Evolutionary conservation across 1,139 yeast genomes (phyloP).

Genomic region (Yamadazyma diddensiae): DNA sequence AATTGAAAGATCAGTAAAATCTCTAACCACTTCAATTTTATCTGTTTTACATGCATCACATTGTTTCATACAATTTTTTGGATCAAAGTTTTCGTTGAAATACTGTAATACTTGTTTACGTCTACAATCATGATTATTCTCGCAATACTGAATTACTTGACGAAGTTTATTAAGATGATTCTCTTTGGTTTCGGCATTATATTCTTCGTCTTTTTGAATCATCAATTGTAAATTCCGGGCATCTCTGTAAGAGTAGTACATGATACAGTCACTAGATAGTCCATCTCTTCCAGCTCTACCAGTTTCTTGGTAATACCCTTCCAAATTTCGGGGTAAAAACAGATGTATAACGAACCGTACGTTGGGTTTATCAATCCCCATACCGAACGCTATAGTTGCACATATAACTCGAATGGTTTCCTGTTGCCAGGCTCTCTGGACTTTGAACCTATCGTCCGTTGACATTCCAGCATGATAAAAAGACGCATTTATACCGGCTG

Average conservation of each 20-base stretch:
- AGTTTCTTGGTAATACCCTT: constrained; percentile 96
- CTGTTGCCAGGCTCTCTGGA: constrained; percentile 82
- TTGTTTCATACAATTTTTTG: constrained; percentile 59
- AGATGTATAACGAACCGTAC: constrained; percentile 89
- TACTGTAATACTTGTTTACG: constrained; percentile 85
- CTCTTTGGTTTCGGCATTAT: constrained; percentile 64
- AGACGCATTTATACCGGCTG: constrained; percentile 63
- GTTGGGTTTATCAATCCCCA: constrained; percentile 98
- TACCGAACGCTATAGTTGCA: constrained; percentile 97
- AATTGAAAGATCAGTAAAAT: constrained; percentile 67
- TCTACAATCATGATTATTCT: constrained; percentile 86
- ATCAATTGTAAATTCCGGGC: constrained; percentile 69
- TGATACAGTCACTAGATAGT: constrained; percentile 68
- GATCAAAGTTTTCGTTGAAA: constrained; percentile 79
- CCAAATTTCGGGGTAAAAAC: constrained; percentile 86
- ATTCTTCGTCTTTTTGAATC: constrained; percentile 73
- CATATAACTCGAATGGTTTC: constrained; percentile 74
- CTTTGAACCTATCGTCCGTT: constrained; percentile 64
- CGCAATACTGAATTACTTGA: constrained; percentile 90
- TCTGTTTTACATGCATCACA: constrained; percentile 82
- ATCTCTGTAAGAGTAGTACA: constrained; percentile 79
- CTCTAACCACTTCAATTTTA: constrained; percentile 47
- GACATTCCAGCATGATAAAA: constrained; percentile 94
- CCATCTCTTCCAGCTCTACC: constrained; percentile 99
- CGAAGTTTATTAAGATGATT: constrained; percentile 75